Conservation (phyloP, 2,329 filamentous ascomycete species). For the Chaetomiaceae sp. region DNA sequence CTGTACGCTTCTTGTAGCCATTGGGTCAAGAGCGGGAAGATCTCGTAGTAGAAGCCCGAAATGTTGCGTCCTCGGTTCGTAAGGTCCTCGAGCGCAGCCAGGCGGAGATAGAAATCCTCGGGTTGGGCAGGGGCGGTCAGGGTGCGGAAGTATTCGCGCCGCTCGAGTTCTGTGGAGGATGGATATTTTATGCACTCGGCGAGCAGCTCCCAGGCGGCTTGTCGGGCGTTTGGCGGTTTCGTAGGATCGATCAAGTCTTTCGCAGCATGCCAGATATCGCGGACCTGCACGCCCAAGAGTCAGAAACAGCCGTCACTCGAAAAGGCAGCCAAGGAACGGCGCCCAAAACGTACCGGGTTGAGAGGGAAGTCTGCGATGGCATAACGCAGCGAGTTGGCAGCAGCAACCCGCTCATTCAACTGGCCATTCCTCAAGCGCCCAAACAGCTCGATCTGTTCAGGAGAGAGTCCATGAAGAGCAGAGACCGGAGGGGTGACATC, state of each 20-base stretch:
- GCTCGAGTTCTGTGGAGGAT: slow-evolving; percentile 60
- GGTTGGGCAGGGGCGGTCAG: slow-evolving; percentile 51
- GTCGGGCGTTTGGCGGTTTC: slow-evolving; percentile 50
- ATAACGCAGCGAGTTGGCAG: slow-evolving; percentile 52
- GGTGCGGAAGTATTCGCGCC: slow-evolving; percentile 60
- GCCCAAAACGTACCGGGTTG: slow-evolving; percentile 37
- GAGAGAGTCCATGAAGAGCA: slow-evolving; percentile 41
- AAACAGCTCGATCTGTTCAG: slow-evolving; percentile 50
- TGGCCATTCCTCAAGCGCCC: slow-evolving; percentile 50
- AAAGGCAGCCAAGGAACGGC: neutral
- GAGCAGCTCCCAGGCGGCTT: slow-evolving; percentile 61
- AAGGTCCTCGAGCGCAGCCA: slow-evolving; percentile 58
- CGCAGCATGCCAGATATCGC: slow-evolving; percentile 61
- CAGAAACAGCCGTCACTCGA: neutral
- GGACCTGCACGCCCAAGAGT: slow-evolving; percentile 29
- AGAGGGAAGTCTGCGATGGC: slow-evolving; percentile 56
- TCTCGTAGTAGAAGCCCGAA: slow-evolving; percentile 62
- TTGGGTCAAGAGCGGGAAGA: slow-evolving; percentile 55
- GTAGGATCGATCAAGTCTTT: slow-evolving; percentile 58
- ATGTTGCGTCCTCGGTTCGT: slow-evolving; percentile 58
- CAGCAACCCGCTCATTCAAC: slow-evolving; percentile 50
- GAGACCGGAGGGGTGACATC: slow-evolving; percentile 36
- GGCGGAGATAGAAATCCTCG: slow-evolving; percentile 62
- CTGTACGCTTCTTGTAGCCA: slow-evolving; percentile 57
- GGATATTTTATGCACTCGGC: slow-evolving; percentile 60